Evolutionary conservation across 257 asterid genomes (phyloP), one percentile per base, ranked within the genome.

Genomic region (Primulina tabacum): DNA sequence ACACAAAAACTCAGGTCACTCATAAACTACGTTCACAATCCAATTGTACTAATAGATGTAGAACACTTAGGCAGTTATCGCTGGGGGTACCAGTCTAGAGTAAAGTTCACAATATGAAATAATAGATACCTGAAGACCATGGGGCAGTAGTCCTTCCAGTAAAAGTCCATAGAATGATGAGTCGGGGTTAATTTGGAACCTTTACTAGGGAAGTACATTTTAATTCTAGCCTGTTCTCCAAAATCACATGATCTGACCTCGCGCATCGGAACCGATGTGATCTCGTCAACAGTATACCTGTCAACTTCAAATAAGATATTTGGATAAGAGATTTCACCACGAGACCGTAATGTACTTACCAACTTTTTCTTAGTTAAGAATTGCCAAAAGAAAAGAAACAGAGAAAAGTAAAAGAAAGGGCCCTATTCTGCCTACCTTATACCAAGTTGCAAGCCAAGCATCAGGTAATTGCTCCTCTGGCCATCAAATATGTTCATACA

Each of bases 211-310:
- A 93, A 93, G 77, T 82, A 84, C 97, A 93, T 91, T 77, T 85
- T 87, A 75, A 93, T 89, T 74, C 95, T 88, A 71, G 99, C 99
- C 69, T 82, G 92, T 66, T 81, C 84, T 71, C 94, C 97, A 76
- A 89, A 93, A 82, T 93, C 99, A 30, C 96, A 86, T 63, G 89
- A 84, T 76, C 95, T 84, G 43, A 93, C 95, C 82, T 87, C 97
- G 55, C 99, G 88, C 79, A 79, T 87, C 52, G 97, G 97, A 76
- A 94, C 96, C 33, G 96, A 96, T 9, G 98, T 88, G 71, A 89
- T 89, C 93, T 91, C 91, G 64, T 97, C 97, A 55, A 94, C 98
- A 71, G 98, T 83, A 78, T 94, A 89, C 95, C 99, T 94, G 90
- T 77, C 77, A 84, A 79, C 81, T 87, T 82, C 87, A 80, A 65